These are phyloP conservation scores for Pseudogymnoascus sp. DNA, from an alignment of 2,329 filamentous ascomycete species.

Conservation along the genomic window DNA sequence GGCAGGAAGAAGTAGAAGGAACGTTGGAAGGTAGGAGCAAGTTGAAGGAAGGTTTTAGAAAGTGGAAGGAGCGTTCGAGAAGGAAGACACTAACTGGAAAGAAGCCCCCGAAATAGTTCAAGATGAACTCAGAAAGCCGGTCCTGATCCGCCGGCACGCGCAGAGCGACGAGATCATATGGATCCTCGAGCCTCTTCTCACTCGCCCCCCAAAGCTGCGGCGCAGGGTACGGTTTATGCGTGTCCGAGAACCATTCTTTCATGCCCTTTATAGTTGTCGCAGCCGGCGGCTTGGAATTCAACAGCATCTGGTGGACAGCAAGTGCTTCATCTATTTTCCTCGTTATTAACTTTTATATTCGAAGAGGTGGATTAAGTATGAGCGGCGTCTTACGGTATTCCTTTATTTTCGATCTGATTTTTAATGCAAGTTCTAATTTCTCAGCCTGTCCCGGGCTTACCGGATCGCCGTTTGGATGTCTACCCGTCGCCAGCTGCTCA, in stretches of 20 bases:
- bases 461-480: neutral
- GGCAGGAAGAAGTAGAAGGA: too few relatives aligned
- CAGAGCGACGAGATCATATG: constrained; percentile 22
- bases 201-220: constrained; percentile 20
- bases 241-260: constrained; percentile 17
- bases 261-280: constrained; percentile 16
- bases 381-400: constrained; percentile 17
- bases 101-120: constrained; percentile 19
- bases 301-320: constrained; percentile 13
- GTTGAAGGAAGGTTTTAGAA: neutral
- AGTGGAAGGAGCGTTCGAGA: neutral
- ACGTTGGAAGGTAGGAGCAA: neutral
- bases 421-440: constrained; percentile 14
- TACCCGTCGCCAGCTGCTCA: constrained; percentile 4
- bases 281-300: constrained; percentile 11
- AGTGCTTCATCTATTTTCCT: constrained; percentile 14
- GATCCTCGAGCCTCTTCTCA: constrained; percentile 13
- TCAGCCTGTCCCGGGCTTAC: neutral
- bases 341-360: neutral
- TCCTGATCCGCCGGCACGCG: constrained; percentile 20
- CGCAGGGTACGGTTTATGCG: neutral
- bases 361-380: neutral
- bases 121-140: constrained; percentile 22
- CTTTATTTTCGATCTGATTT: constrained; percentile 13
- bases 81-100: constrained; percentile 1